phyloP scores from a whole-genome alignment of 2,329 filamentous ascomycete genomes.

The Curvularia lunata region DNA sequence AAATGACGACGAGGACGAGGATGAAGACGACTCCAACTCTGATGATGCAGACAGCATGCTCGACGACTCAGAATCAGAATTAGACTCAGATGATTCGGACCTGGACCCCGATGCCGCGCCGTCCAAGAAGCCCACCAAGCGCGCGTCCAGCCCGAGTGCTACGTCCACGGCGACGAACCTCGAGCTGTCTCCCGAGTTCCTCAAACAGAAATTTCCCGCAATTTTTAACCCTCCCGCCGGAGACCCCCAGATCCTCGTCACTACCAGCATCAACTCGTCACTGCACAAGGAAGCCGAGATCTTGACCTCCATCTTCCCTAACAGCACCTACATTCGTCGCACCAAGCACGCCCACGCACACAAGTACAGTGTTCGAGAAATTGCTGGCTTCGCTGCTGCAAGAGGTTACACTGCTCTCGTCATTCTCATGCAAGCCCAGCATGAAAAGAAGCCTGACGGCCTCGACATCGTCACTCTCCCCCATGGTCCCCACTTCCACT shows the following conservation, averaged over 20 bases:
- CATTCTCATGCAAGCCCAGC: constrained; percentile 79
- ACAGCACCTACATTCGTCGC: constrained; percentile 79
- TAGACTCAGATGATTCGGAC: constrained; percentile 58
- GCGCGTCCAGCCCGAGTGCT: constrained; percentile 60
- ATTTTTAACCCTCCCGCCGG: constrained; percentile 61
- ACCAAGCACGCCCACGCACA: constrained; percentile 82
- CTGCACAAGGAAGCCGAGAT: constrained; percentile 83
- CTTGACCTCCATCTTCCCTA: constrained; percentile 82
- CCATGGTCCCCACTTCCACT: constrained; percentile 88
- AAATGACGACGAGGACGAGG: neutral
- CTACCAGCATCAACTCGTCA: constrained; percentile 86
- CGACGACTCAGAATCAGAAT: constrained; percentile 53
- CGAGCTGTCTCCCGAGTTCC: constrained; percentile 65
- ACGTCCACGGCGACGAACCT: constrained; percentile 65
- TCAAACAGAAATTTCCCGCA: constrained; percentile 65
- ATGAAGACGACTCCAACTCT: constrained; percentile 25
- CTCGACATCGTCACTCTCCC: constrained; percentile 86
- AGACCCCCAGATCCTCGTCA: constrained; percentile 86
- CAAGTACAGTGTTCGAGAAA: constrained; percentile 92
- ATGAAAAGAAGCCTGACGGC: constrained; percentile 78
- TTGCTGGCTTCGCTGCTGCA: constrained; percentile 81
- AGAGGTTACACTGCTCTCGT: constrained; percentile 83
- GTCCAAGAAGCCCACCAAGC: constrained; percentile 52
- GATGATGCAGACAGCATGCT: constrained; percentile 73
- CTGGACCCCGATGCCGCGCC: constrained; percentile 58